Conservation (phyloP, 2,329 filamentous ascomycete species). For the Fonsecaea erecta region DNA sequence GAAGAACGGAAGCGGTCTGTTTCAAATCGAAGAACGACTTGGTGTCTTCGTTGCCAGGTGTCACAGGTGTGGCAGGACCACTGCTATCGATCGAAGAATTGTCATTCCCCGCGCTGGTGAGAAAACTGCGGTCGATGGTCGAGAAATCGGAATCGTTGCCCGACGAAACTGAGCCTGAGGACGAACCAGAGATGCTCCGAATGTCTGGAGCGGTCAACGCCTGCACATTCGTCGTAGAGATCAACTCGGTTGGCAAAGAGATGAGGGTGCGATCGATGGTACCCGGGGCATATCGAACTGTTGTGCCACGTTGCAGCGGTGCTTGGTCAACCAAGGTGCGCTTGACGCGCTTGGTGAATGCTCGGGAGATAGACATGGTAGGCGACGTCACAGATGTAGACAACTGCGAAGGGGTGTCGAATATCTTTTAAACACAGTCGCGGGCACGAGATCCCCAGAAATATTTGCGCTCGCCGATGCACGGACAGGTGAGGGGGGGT, state of each 20-base stretch:
- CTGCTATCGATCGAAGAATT: slow-evolving; percentile 43
- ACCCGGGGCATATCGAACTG: slow-evolving; percentile 50
- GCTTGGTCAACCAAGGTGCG: slow-evolving; percentile 51
- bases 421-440: slow-evolving; percentile 4
- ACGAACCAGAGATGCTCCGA: slow-evolving; percentile 49
- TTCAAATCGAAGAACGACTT: slow-evolving; percentile 65
- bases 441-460: neutral
- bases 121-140: slow-evolving; percentile 53
- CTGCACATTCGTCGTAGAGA: slow-evolving; percentile 95
- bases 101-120: slow-evolving; percentile 53
- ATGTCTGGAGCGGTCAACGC: slow-evolving; percentile 93
- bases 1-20: slow-evolving; percentile 68
- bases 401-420: neutral
- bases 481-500: neutral
- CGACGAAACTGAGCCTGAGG: slow-evolving; percentile 57
- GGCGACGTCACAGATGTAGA: slow-evolving; percentile 20
- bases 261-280: slow-evolving; percentile 63
- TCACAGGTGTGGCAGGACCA: slow-evolving; percentile 50
- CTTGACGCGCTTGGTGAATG: slow-evolving; percentile 55
- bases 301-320: slow-evolving; percentile 49
- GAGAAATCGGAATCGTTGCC: slow-evolving; percentile 70
- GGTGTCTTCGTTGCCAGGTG: slow-evolving; percentile 59
- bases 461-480: neutral
- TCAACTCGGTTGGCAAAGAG: slow-evolving; percentile 80
- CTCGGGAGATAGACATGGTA: slow-evolving; percentile 47